phyloP scores from a whole-genome alignment of 2,329 filamentous ascomycete genomes.

The Trichophyton rubrum region DNA sequence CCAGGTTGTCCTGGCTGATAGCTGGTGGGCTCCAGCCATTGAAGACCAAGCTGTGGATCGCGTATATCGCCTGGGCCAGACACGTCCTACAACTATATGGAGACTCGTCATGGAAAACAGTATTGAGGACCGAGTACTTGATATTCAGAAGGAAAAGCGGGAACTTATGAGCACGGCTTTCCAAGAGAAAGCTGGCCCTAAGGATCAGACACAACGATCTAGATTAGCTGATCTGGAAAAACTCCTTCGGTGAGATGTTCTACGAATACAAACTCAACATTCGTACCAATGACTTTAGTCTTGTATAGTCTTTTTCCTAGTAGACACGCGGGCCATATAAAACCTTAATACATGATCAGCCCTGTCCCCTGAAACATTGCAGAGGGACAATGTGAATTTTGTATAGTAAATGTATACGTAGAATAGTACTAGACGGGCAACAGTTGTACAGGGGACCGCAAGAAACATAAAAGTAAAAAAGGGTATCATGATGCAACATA shows the following conservation, averaged over 20 bases:
- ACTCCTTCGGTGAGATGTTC: slow-evolving; percentile 17
- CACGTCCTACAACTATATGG: slow-evolving; percentile 64
- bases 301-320: no score
- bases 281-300: not conserved
- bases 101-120: slow-evolving; percentile 67
- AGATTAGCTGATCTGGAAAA: slow-evolving; percentile 40
- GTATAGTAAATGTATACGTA: not conserved
- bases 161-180: slow-evolving; percentile 67
- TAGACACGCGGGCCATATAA: no score
- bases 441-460: not conserved
- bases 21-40: slow-evolving; percentile 87
- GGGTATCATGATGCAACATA: not conserved
- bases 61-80: slow-evolving; percentile 77
- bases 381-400: not conserved
- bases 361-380: no score
- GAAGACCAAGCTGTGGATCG: slow-evolving; percentile 86
- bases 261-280: not conserved
- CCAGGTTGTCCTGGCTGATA: slow-evolving; percentile 71
- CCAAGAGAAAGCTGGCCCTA: slow-evolving; percentile 50
- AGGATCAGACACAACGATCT: slow-evolving; percentile 42
- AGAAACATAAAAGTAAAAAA: not conserved
- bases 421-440: not conserved
- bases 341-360: no score
- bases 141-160: slow-evolving; percentile 67
- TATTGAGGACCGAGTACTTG: slow-evolving; percentile 69